phyloP scores from a whole-genome alignment of 176 grass and related monocot genomes.

The Olyra latifolia region DNA sequence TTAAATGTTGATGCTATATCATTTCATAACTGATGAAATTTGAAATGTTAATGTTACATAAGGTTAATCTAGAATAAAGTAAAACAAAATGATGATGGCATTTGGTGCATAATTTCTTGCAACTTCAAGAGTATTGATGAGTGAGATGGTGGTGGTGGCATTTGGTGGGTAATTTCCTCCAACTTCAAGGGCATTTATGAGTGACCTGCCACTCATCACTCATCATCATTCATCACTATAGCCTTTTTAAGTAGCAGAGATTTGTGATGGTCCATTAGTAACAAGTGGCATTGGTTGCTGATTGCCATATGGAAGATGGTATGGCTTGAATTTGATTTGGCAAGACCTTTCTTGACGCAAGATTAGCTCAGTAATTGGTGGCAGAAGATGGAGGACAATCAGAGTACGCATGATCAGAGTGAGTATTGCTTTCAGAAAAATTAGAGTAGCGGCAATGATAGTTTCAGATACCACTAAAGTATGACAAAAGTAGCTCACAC shows the following conservation, averaged over 20 bases:
- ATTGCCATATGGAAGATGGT: neutral
- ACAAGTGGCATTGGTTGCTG: neutral
- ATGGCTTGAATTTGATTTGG: neutral
- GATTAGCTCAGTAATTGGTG: neutral
- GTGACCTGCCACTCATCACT: too few relatives aligned
- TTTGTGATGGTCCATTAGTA: neutral
- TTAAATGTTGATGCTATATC: too few relatives aligned
- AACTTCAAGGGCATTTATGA: too few relatives aligned
- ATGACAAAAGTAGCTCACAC: neutral
- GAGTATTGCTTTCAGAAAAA: neutral
- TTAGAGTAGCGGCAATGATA: neutral
- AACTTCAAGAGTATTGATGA: too few relatives aligned
- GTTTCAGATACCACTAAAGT: conserved; percentile 5
- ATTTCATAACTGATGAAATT: too few relatives aligned
- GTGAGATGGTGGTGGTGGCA: too few relatives aligned
- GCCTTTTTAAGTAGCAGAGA: neutral
- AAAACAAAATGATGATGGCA: too few relatives aligned
- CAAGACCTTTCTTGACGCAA: neutral
- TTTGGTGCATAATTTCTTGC: too few relatives aligned
- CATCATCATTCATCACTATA: too few relatives aligned
- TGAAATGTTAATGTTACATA: too few relatives aligned
- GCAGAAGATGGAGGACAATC: conserved; percentile 8
- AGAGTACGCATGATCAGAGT: neutral
- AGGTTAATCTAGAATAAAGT: too few relatives aligned
- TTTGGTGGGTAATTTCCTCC: too few relatives aligned